phyloP scores from a whole-genome alignment of 805 yeast genomes.

The Yarrowia yakushimensis region DNA sequence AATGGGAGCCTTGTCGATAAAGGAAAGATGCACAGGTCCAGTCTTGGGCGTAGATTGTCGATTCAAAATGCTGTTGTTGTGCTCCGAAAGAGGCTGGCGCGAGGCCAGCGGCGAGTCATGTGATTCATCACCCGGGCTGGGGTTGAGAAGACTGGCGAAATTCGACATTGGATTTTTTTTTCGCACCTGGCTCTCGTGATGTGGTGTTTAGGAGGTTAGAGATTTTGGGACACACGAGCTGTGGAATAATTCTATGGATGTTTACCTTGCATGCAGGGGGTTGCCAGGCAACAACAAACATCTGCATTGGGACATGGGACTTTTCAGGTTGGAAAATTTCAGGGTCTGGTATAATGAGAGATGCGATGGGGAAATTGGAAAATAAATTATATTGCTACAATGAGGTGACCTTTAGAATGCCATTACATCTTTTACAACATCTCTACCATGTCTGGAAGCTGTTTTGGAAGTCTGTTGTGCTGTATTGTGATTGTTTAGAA shows the following conservation, averaged over 20 bases:
- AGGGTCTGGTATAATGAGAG: not conserved
- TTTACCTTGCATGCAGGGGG: slow-evolving; percentile 22
- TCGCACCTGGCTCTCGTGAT: not conserved
- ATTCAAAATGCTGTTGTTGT: not conserved
- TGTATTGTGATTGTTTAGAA: not conserved
- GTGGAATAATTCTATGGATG: slow-evolving; percentile 3
- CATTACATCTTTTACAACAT: too few relatives aligned
- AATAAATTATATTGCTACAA: not conserved
- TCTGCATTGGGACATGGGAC: not conserved
- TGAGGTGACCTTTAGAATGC: not conserved
- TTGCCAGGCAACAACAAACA: slow-evolving; percentile 17
- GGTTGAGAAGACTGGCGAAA: not conserved
- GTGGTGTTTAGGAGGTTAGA: slow-evolving; percentile 1
- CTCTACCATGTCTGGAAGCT: not conserved
- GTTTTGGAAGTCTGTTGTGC: not conserved
- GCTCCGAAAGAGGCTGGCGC: not conserved
- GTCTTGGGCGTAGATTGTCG: slow-evolving; percentile 4
- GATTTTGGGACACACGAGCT: not conserved
- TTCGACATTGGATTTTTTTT: too few relatives aligned
- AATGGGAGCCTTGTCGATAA: slow-evolving; percentile 2
- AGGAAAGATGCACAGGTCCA: not conserved
- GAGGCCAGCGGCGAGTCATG: not conserved
- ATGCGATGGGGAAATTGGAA: not conserved
- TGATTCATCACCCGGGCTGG: not conserved
- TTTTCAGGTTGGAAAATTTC: not conserved